phyloP scores from a whole-genome alignment of 345 rosid species.

The Populus tremula region DNA sequence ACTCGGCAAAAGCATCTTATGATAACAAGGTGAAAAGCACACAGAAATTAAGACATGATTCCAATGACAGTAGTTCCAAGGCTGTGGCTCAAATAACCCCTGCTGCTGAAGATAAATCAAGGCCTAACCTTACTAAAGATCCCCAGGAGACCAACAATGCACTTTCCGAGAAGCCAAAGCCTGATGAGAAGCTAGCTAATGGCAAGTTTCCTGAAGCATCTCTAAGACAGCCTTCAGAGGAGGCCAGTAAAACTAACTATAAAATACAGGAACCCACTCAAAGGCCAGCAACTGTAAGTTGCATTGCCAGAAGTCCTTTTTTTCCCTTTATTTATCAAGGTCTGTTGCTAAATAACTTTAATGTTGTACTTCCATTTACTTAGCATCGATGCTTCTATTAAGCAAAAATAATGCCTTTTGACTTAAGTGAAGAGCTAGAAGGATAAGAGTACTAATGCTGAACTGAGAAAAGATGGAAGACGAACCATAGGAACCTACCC shows the following conservation, averaged over 20 bases:
- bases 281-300: slow-evolving; percentile 65
- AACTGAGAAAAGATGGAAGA: neutral
- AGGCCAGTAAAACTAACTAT: slow-evolving; percentile 22
- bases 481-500: neutral
- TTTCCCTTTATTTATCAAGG: neutral
- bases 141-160: slow-evolving; percentile 20
- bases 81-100: neutral
- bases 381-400: neutral
- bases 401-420: neutral
- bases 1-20: slow-evolving; percentile 21
- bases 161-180: slow-evolving; percentile 29
- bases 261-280: slow-evolving; percentile 41
- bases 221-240: slow-evolving; percentile 14
- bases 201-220: slow-evolving; percentile 32
- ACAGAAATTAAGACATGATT: slow-evolving; percentile 25
- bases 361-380: neutral
- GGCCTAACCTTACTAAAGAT: slow-evolving; percentile 18
- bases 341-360: neutral
- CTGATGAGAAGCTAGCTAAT: slow-evolving; percentile 33
- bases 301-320: neutral
- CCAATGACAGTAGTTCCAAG: slow-evolving; percentile 19
- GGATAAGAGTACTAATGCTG: neutral
- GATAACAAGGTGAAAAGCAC: slow-evolving; percentile 27
- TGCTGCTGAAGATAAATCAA: slow-evolving; percentile 22
- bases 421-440: neutral